Evolutionary conservation across 768 basidiomycete genomes (phyloP).

Genomic region (Lactifluus echinatus): DNA sequence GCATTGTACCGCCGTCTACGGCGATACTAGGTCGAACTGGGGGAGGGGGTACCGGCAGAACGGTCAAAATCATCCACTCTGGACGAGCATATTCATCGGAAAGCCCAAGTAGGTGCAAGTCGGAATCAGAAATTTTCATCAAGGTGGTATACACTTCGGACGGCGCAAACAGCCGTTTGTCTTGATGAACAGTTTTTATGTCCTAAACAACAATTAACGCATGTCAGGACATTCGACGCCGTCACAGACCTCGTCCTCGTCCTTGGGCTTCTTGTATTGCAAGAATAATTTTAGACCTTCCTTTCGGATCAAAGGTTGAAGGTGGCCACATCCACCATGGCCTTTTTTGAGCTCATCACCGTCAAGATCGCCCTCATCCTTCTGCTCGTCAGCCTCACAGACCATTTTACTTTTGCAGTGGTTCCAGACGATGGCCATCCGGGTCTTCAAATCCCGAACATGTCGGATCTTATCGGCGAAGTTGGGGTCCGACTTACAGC

Average conservation of each 20-base stretch:
- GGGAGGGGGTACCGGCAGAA: slow-evolving; percentile 95
- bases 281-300: slow-evolving; percentile 93
- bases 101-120: slow-evolving; percentile 82
- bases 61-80: slow-evolving; percentile 99
- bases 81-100: slow-evolving; percentile 95
- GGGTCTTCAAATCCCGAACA: slow-evolving; percentile 75
- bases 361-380: slow-evolving; percentile 71
- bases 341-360: slow-evolving; percentile 75
- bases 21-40: slow-evolving; percentile 97
- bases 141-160: slow-evolving; percentile 90
- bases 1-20: slow-evolving; percentile 92
- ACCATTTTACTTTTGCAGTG: slow-evolving; percentile 82
- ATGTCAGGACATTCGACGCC: slow-evolving; percentile 3
- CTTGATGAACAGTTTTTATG: slow-evolving; percentile 69
- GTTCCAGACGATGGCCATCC: slow-evolving; percentile 79
- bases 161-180: slow-evolving; percentile 74
- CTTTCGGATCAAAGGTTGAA: slow-evolving; percentile 84
- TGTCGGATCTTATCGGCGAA: slow-evolving; percentile 86
- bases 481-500: slow-evolving; percentile 67
- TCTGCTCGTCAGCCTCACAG: slow-evolving; percentile 84
- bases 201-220: slow-evolving; percentile 40
- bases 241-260: slow-evolving; percentile 77
- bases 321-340: slow-evolving; percentile 95
- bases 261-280: slow-evolving; percentile 90
- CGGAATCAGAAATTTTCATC: slow-evolving; percentile 88